phyloP scores from a whole-genome alignment of 2,329 filamentous ascomycete species.

The Tolypocladium ovalisporum region DNA sequence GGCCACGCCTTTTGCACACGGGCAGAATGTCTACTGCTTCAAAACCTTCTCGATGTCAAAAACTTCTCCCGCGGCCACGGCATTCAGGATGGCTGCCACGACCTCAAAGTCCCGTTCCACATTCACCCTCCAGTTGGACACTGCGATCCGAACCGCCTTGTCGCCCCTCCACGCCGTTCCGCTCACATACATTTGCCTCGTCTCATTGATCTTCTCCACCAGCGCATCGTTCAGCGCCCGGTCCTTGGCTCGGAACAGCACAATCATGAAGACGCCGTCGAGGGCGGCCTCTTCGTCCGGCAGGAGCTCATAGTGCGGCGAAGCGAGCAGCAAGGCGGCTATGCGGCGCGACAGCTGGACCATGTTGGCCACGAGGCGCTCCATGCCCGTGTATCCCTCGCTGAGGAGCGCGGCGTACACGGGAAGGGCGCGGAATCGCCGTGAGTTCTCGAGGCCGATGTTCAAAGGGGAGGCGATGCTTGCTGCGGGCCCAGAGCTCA shows the following conservation, averaged over 20 bases:
- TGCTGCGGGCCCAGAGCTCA: slow-evolving; percentile 32
- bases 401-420: slow-evolving; percentile 71
- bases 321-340: slow-evolving; percentile 49
- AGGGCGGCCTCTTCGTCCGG: slow-evolving; percentile 36
- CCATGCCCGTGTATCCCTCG: slow-evolving; percentile 61
- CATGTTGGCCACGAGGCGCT: slow-evolving; percentile 60
- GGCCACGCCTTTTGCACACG: neutral
- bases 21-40: neutral
- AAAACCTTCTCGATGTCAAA: slow-evolving; percentile 12
- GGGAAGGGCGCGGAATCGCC: slow-evolving; percentile 82
- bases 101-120: slow-evolving; percentile 53
- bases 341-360: slow-evolving; percentile 59
- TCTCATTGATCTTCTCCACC: slow-evolving; percentile 62
- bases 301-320: slow-evolving; percentile 55
- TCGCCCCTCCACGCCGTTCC: slow-evolving; percentile 67
- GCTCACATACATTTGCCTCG: slow-evolving; percentile 68
- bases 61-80: slow-evolving; percentile 26
- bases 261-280: slow-evolving; percentile 48
- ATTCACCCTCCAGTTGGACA: slow-evolving; percentile 76
- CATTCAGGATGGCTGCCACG: slow-evolving; percentile 51
- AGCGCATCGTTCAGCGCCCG: slow-evolving; percentile 50
- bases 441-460: slow-evolving; percentile 81
- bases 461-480: slow-evolving; percentile 72
- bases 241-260: slow-evolving; percentile 67
- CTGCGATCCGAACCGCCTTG: slow-evolving; percentile 70